A percentile compares a stretch with the other conserved stretches of the same genome.
phyloP scores from a whole-genome alignment of 495 filamentous ascomycete species.

The Tuber brumale region DNA sequence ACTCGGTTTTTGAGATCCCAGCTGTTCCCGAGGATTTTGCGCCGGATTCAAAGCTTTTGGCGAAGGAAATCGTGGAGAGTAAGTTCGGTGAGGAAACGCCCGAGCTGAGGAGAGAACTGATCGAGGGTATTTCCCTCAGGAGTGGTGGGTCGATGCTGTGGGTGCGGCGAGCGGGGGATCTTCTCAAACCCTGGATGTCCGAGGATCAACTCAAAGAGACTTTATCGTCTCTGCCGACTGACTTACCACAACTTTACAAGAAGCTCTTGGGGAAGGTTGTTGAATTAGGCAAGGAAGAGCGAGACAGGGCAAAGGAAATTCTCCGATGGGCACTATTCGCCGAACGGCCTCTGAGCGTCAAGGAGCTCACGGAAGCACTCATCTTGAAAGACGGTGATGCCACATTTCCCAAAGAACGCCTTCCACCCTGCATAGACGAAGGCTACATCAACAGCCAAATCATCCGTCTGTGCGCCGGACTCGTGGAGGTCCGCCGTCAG shows the following conservation, averaged over 20 bases:
- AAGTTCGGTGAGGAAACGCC: not conserved
- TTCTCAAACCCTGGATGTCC: conserved; percentile 24
- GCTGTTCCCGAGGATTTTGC: not conserved
- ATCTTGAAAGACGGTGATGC: conserved; percentile 16
- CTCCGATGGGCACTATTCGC: conserved; percentile 41
- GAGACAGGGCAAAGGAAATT: conserved; percentile 28
- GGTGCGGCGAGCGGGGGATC: conserved; percentile 24
- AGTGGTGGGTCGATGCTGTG: conserved; percentile 40
- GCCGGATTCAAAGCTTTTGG: not conserved
- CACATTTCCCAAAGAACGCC: conserved; percentile 6
- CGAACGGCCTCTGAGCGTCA: conserved; percentile 37
- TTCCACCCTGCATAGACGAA: conserved; percentile 6
- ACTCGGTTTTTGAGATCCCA: not conserved
- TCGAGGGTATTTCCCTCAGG: not conserved
- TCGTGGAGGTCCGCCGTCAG: conserved; percentile 6
- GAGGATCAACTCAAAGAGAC: conserved; percentile 14
- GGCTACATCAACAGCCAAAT: not conserved
- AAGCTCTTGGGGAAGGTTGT: conserved; percentile 6
- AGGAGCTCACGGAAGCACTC: conserved; percentile 37
- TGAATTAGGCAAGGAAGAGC: not conserved
- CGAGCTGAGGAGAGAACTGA: not conserved
- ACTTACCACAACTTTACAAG: conserved; percentile 6
- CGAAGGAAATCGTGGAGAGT: not conserved
- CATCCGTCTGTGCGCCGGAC: conserved; percentile 4
- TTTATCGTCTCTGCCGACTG: conserved; percentile 8